Evolutionary conservation across 768 basidiomycete genomes (phyloP).

Genomic region (Fomitopsis pulvina): DNA sequence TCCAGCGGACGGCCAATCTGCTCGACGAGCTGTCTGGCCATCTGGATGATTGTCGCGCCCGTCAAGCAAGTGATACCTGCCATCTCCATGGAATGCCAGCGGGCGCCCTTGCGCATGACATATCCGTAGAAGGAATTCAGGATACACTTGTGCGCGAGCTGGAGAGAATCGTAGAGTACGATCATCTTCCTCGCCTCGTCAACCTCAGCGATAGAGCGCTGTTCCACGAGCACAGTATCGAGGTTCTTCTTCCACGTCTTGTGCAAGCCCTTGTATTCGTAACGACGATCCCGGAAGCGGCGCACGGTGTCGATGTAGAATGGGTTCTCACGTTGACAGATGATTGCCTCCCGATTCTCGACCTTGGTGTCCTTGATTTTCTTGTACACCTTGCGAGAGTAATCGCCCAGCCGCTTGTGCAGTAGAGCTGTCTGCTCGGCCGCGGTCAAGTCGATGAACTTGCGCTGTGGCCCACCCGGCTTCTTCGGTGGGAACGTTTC

Average conservation of each 20-base stretch:
- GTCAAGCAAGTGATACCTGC: constrained; percentile 98
- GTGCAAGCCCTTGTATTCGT: constrained; percentile 97
- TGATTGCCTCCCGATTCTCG: constrained; percentile 88
- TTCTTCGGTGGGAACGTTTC: constrained; percentile 84
- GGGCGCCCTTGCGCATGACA: constrained; percentile 98
- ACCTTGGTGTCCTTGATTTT: constrained; percentile 97
- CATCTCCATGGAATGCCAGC: constrained; percentile 99
- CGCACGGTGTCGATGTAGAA: constrained; percentile 99
- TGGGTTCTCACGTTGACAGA: constrained; percentile 96
- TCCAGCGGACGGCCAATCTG: constrained; percentile 97
- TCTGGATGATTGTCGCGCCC: constrained; percentile 96
- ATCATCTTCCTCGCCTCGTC: constrained; percentile 99
- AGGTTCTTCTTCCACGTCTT: constrained; percentile 99
- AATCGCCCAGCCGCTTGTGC: constrained; percentile 96
- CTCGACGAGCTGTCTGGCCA: constrained; percentile 95
- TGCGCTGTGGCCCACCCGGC: constrained; percentile 65
- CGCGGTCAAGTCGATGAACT: constrained; percentile 75
- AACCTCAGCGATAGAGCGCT: constrained; percentile 73
- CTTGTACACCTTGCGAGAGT: constrained; percentile 97
- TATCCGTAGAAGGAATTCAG: constrained; percentile 99
- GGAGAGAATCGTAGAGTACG: constrained; percentile 95
- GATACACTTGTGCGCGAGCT: constrained; percentile 99
- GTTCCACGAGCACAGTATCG: constrained; percentile 63
- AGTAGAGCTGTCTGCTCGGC: constrained; percentile 87
- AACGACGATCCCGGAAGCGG: constrained; percentile 92